phyloP scores from a whole-genome alignment of 2,329 filamentous ascomycete species.

The Gremmenia infestans region DNA sequence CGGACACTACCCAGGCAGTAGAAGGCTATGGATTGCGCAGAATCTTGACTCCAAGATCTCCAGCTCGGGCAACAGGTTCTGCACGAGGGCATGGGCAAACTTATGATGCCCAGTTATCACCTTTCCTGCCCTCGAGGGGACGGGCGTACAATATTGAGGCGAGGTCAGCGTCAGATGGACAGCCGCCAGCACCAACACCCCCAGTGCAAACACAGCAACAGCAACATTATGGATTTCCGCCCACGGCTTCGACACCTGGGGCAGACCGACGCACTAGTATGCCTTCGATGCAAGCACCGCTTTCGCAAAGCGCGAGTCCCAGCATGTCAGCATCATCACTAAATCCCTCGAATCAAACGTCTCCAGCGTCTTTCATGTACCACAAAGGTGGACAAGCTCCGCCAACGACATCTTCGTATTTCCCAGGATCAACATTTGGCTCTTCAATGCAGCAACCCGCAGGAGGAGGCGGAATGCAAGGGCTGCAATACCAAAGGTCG shows the following conservation, averaged over 20 bases:
- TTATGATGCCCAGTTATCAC: conserved; percentile 44
- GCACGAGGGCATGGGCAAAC: conserved; percentile 40
- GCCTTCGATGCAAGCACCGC: conserved; percentile 34
- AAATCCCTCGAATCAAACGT: conserved; percentile 36
- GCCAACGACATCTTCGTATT: conserved; percentile 23
- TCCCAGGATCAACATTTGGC: conserved; percentile 27
- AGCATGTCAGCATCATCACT: conserved; percentile 44
- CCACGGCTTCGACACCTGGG: conserved; percentile 35
- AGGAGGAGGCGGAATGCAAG: conserved; percentile 20
- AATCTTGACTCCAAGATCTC: conserved; percentile 32
- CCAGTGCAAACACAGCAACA: conserved; percentile 19
- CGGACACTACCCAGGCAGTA: conserved; percentile 17
- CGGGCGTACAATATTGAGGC: conserved; percentile 40
- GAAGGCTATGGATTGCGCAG: conserved; percentile 21
- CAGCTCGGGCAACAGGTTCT: conserved; percentile 50
- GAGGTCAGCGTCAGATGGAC: conserved; percentile 36
- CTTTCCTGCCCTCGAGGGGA: conserved; percentile 40
- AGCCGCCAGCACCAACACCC: conserved; percentile 39
- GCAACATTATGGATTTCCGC: conserved; percentile 32
- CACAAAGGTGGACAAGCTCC: conserved; percentile 23
- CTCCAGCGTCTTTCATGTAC: conserved; percentile 29
- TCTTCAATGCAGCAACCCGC: conserved; percentile 21
- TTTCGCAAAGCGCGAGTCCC: conserved; percentile 39
- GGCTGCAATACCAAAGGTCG: conserved; percentile 28
- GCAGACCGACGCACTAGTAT: conserved; percentile 30